Base-by-base conservation (phyloP, 2,329 filamentous ascomycete species). In the Hysterium pulicare region DNA sequence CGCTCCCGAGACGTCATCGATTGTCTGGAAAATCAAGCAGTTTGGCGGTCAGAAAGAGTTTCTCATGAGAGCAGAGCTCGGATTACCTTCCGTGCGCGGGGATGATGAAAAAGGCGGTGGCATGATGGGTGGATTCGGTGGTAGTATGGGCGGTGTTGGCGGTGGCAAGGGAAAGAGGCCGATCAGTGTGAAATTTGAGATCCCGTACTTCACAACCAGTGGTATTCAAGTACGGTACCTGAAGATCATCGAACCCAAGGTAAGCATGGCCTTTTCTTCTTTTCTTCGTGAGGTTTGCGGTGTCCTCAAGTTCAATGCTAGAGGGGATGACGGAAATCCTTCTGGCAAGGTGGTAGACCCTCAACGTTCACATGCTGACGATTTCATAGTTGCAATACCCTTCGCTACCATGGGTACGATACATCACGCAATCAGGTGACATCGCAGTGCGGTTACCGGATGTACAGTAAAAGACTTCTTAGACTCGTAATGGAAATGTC, bases 1-100 rank as follows among this genome's bases (percentile, higher is more conserved):
- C 65, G 91, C 91, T 3, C 93, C 93, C 0, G 93, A 98, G 69
- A 91, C 95, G 62, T 94, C 88, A 50, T 91, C 91, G 45, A 98
- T 98, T 56, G 87, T 98, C 38, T 98, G 93, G 93, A 98, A 98
- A 76, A 98, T 98, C 68, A 98, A 98, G 76, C 93, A 98, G 62
- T 98, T 98, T 68, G 93, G 93, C 33, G 93, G 93, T n/a, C 83
- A 84, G 56, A 98, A 98, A 71, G 93, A 98, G 65, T 98, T 98
- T 61, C 76, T 98, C 56, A 98, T 98, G 93, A 86, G 93, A 43
- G 93, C 93, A 15, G 93, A 98, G 72, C 78, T 98, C 10, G 93
- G 93, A 38, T 74, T 98, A 33, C 93, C 93, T 0, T 95, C 88
- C 45, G 93, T 98, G 16, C 84, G 93, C 51, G 91, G 91, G 38